These are phyloP conservation scores for Luvunga scandens DNA, from an alignment of 345 rosid genomes.

Conservation along the genomic window DNA sequence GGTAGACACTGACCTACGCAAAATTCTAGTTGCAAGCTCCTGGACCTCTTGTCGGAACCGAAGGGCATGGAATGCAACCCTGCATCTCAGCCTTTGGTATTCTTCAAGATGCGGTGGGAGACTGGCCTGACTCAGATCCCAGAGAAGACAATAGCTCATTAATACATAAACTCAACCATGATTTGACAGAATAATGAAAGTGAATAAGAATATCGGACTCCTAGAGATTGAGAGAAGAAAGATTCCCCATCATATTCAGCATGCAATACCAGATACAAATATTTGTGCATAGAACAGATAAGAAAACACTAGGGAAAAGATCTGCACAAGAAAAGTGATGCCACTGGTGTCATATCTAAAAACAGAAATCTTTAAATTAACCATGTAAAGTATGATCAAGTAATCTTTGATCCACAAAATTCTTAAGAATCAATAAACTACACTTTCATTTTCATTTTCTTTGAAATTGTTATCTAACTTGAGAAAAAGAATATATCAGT, in stretches of 20 bases:
- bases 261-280: neutral
- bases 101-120: conserved; percentile 84
- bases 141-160: conserved; percentile 1
- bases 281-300: neutral
- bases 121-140: conserved; percentile 50
- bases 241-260: neutral
- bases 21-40: conserved; percentile 74
- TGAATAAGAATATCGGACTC: neutral
- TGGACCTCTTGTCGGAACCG: conserved; percentile 81
- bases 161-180: neutral
- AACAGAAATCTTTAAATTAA: neutral
- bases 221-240: neutral
- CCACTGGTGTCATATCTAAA: neutral
- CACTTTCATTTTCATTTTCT: too few relatives aligned
- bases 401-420: neutral
- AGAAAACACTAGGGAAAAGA: neutral
- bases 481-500: neutral
- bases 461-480: neutral
- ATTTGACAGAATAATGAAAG: neutral
- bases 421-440: neutral
- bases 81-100: conserved; percentile 88
- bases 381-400: neutral
- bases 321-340: neutral
- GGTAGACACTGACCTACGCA: conserved; percentile 52
- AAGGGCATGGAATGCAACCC: conserved; percentile 88